phyloP scores from a whole-genome alignment of 176 grass and related monocot species.

The Pharus latifolius region DNA sequence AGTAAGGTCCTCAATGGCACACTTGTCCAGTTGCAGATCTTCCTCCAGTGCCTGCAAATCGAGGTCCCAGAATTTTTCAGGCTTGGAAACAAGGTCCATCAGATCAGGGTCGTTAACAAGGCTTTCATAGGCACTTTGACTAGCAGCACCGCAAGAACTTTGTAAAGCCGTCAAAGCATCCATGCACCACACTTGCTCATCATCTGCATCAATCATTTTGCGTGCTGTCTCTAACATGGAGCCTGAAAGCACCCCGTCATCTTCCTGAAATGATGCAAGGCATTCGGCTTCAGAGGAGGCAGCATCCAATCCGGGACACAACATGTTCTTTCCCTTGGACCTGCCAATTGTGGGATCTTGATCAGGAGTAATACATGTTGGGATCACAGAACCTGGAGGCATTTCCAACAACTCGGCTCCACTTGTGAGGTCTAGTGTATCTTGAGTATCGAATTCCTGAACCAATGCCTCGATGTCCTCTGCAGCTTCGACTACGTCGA shows the following conservation, averaged over 20 bases:
- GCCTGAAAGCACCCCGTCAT: not conserved
- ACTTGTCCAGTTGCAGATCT: conserved; percentile 35
- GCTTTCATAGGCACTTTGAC: conserved; percentile 12
- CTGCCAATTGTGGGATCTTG: conserved; percentile 11
- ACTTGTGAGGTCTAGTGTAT: not conserved
- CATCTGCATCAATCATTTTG: conserved; percentile 5
- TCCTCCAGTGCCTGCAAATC: conserved; percentile 26
- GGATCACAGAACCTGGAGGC: conserved; percentile 6
- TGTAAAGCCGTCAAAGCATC: conserved; percentile 11
- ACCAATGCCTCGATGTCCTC: conserved; percentile 15
- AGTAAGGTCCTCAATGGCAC: conserved; percentile 15
- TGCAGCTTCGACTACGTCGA: not conserved
- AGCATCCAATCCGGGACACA: conserved; percentile 12
- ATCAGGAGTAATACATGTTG: not conserved
- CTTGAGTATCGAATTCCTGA: conserved; percentile 23
- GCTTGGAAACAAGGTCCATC: conserved; percentile 10
- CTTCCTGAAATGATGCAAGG: conserved; percentile 26
- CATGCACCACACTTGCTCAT: conserved; percentile 23
- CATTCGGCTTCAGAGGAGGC: conserved; percentile 16
- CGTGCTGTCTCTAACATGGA: conserved; percentile 5
- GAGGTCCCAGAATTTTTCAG: conserved; percentile 42
- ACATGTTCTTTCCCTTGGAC: conserved; percentile 30
- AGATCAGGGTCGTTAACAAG: conserved; percentile 3
- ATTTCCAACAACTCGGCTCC: conserved; percentile 8
- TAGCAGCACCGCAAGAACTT: conserved; percentile 8